Conservation (phyloP, 179 eudicot genomes). For the Pouteria campechiana region DNA sequence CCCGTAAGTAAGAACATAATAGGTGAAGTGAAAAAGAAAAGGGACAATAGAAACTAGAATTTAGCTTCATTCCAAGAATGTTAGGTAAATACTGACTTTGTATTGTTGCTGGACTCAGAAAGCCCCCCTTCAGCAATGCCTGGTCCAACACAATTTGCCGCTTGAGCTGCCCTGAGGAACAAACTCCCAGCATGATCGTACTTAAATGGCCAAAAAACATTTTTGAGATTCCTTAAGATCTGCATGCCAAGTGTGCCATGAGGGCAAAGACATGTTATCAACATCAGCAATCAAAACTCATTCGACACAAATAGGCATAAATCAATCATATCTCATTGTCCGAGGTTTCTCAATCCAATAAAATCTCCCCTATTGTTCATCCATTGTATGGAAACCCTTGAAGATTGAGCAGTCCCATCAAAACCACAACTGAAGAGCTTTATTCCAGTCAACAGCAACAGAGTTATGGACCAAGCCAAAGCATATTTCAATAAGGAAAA, state of each 20-base stretch:
- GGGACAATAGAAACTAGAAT: neutral
- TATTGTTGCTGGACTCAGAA: neutral
- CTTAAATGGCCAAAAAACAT: conserved; percentile 88
- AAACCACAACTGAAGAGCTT: no score
- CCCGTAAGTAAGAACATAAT: conserved; percentile 2
- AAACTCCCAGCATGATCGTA: conserved; percentile 53
- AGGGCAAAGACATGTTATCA: neutral
- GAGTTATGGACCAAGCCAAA: no score
- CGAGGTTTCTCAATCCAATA: no score
- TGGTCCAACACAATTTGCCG: conserved; percentile 54
- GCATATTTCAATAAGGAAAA: no score
- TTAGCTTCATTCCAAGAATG: neutral
- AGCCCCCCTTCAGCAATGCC: conserved; percentile 25
- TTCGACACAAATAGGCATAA: neutral
- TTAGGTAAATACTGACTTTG: neutral
- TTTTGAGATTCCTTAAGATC: conserved; percentile 67
- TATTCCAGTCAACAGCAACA: no score
- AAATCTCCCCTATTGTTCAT: no score
- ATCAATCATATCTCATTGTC: no score
- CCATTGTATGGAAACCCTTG: no score
- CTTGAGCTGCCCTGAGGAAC: conserved; percentile 79
- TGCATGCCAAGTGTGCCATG: conserved; percentile 21
- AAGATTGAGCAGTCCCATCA: no score
- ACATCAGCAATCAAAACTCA: neutral
- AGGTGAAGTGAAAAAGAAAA: conserved; percentile 3